phyloP scores from a whole-genome alignment of 805 yeast species.

The Yamadazyma sp. region DNA sequence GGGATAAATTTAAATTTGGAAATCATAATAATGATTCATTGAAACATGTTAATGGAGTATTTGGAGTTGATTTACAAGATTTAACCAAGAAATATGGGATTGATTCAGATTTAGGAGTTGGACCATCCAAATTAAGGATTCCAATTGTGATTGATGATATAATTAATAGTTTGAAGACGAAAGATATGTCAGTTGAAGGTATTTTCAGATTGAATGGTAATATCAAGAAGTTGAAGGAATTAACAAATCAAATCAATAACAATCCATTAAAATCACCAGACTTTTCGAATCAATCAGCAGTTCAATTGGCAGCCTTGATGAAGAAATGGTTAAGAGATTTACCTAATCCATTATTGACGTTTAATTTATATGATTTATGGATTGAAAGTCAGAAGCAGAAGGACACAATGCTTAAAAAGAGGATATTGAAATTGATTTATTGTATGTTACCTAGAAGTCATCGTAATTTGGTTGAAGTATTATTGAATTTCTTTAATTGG shows the following conservation, averaged over 20 bases:
- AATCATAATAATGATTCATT: constrained; percentile 17
- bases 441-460: constrained; percentile 78
- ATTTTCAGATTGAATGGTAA: constrained; percentile 96
- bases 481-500: constrained; percentile 87
- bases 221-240: constrained; percentile 71
- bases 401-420: constrained; percentile 43
- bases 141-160: constrained; percentile 88
- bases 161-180: constrained; percentile 75
- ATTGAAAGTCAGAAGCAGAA: constrained; percentile 57
- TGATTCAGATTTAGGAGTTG: constrained; percentile 81
- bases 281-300: constrained; percentile 72
- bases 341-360: constrained; percentile 87
- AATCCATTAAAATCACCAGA: constrained; percentile 71
- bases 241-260: constrained; percentile 70
- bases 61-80: constrained; percentile 72
- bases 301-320: constrained; percentile 88
- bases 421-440: constrained; percentile 61
- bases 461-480: constrained; percentile 82
- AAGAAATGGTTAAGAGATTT: constrained; percentile 89
- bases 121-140: constrained; percentile 72
- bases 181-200: constrained; percentile 95
- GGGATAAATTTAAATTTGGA: constrained; percentile 52
- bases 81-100: constrained; percentile 73
- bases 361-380: constrained; percentile 74
- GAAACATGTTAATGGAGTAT: constrained; percentile 45